These are phyloP conservation scores for Solanum hybrid DNA, from an alignment of 305 asterid species.

Conservation along the genomic window DNA sequence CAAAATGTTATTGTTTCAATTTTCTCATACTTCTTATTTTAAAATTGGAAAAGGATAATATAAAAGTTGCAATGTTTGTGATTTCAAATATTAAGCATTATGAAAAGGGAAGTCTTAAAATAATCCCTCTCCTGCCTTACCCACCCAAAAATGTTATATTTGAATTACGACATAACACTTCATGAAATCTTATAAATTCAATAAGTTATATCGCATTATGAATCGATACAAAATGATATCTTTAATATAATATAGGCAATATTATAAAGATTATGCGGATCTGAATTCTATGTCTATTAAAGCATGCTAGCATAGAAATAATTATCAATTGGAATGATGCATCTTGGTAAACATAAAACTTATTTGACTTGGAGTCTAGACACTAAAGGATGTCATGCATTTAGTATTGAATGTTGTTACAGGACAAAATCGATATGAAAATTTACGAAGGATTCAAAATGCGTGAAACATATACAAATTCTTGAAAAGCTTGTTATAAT, in stretches of 20 bases:
- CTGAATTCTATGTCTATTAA: neutral
- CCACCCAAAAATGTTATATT: neutral
- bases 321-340: too few species aligned
- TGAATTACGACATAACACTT: neutral
- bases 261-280: too few species aligned
- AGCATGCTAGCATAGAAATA: too few species aligned
- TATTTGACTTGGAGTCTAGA: too few species aligned
- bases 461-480: too few species aligned
- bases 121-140: neutral
- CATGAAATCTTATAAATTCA: too few species aligned
- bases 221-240: neutral
- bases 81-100: neutral
- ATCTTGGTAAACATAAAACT: too few species aligned
- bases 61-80: neutral
- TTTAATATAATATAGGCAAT: neutral
- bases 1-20: neutral
- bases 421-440: too few species aligned
- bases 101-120: neutral
- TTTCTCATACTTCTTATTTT: neutral
- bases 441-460: too few species aligned
- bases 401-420: too few species aligned
- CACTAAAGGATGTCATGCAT: too few species aligned
- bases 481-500: too few species aligned
- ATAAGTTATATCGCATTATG: neutral
- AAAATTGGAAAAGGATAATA: neutral